phyloP scores from a whole-genome alignment of 345 rosid species.

The Eucalyptus globulus region DNA sequence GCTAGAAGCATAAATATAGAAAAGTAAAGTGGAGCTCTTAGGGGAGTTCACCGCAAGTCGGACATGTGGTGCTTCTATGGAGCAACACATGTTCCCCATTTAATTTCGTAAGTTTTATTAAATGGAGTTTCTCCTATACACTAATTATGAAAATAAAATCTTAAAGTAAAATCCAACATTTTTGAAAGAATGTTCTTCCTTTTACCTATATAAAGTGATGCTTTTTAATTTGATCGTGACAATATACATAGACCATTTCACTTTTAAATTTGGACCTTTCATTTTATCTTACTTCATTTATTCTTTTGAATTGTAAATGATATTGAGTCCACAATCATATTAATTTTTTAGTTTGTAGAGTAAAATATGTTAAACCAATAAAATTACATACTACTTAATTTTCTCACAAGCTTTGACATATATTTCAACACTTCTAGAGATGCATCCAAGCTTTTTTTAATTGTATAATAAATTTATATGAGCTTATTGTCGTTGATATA shows the following conservation, averaged over 20 bases:
- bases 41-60: background rate
- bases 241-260: background rate
- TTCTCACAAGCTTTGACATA: no score
- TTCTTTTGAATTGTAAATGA: background rate
- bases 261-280: background rate
- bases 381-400: no score
- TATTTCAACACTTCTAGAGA: no score
- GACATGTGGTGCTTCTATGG: background rate
- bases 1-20: fast-evolving
- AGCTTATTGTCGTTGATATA: no score
- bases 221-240: background rate
- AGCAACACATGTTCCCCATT: background rate
- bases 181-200: background rate
- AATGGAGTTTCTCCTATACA: background rate
- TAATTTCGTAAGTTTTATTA: background rate
- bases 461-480: no score
- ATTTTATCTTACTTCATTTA: background rate
- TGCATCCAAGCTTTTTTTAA: no score
- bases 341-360: no score
- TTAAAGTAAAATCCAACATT: background rate
- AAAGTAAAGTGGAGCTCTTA: fast-evolving
- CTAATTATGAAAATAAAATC: background rate
- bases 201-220: background rate
- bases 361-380: no score
- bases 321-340: background rate